These are phyloP conservation scores for Penicillium turbatum DNA, from an alignment of 495 filamentous ascomycete species.

Conservation along the genomic window DNA sequence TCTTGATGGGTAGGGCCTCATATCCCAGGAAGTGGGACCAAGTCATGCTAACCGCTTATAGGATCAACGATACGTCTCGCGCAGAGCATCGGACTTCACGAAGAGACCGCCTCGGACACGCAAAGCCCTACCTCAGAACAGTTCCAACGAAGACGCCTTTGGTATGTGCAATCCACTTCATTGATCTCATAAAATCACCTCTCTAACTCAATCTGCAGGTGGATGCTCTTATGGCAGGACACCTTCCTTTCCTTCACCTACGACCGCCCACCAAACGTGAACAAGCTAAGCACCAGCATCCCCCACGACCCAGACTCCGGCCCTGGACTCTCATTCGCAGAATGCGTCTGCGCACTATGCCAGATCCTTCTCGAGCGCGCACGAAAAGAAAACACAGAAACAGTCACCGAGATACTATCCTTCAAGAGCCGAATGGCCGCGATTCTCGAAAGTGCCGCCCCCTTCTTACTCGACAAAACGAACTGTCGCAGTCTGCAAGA, in stretches of 20 bases:
- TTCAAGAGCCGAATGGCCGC: conserved; percentile 36
- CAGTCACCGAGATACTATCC: conserved; percentile 18
- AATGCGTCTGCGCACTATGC: conserved; percentile 36
- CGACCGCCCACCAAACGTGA: conserved; percentile 39
- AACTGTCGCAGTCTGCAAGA: conserved; percentile 39
- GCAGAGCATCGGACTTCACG: conserved; percentile 46
- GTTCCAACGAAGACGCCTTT: neutral
- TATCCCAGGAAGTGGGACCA: neutral
- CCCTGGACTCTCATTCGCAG: conserved; percentile 12
- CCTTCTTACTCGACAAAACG: conserved; percentile 38
- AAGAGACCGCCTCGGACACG: conserved; percentile 27
- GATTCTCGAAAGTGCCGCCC: conserved; percentile 39
- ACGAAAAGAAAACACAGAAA: neutral
- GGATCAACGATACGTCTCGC: conserved; percentile 46
- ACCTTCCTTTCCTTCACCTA: conserved; percentile 49
- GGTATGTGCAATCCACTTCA: neutral
- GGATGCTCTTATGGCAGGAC: conserved; percentile 52
- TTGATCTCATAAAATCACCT: neutral
- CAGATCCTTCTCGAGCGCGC: conserved; percentile 28
- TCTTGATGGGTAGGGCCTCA: conserved; percentile 34
- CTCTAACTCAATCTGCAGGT: conserved; percentile 17
- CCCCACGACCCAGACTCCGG: conserved; percentile 23
- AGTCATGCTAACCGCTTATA: conserved; percentile 8
- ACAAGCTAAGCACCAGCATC: conserved; percentile 32
- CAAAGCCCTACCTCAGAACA: conserved; percentile 7